Percentiles rank a stretch among this genome's conserved stretches.
phyloP scores from a whole-genome alignment of 768 basidiomycete species.

The Trametes maxima region DNA sequence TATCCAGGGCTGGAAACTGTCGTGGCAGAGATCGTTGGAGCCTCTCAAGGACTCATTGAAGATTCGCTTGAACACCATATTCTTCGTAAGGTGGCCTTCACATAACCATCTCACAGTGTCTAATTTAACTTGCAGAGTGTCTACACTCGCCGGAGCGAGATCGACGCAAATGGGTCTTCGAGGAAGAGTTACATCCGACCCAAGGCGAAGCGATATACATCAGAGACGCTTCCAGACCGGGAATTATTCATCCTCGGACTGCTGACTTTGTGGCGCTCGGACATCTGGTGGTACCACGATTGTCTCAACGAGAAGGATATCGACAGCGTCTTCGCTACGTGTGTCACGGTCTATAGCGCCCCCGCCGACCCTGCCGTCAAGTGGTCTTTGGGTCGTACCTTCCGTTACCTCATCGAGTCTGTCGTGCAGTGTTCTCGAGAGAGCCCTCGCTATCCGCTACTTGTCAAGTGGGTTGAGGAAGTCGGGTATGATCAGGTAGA shows the following conservation, averaged over 20 bases:
- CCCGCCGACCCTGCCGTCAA: conserved; percentile 68
- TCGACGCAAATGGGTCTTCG: conserved; percentile 56
- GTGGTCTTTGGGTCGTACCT: conserved; percentile 55
- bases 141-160: conserved; percentile 57
- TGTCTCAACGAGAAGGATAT: conserved; percentile 45
- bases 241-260: conserved; percentile 72
- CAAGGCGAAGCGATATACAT: conserved; percentile 57
- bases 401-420: conserved; percentile 47
- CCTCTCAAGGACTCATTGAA: conserved; percentile 49
- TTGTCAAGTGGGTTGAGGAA: conserved; percentile 44
- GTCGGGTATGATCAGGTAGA: conserved; percentile 43
- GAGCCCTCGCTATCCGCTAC: conserved; percentile 44
- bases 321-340: conserved; percentile 48
- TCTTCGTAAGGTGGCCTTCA: conserved; percentile 46
- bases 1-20: conserved; percentile 55
- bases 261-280: conserved; percentile 67
- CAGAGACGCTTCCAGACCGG: conserved; percentile 64
- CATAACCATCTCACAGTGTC: neutral
- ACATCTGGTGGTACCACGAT: conserved; percentile 55
- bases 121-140: conserved; percentile 15
- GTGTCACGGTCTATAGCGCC: conserved; percentile 60
- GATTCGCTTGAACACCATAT: conserved; percentile 54
- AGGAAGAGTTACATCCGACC: conserved; percentile 60
- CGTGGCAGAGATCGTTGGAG: conserved; percentile 59
- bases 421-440: conserved; percentile 46